These are phyloP conservation scores for Phoma herbarum DNA, from an alignment of 2,329 filamentous ascomycete genomes.

Conservation along the genomic window DNA sequence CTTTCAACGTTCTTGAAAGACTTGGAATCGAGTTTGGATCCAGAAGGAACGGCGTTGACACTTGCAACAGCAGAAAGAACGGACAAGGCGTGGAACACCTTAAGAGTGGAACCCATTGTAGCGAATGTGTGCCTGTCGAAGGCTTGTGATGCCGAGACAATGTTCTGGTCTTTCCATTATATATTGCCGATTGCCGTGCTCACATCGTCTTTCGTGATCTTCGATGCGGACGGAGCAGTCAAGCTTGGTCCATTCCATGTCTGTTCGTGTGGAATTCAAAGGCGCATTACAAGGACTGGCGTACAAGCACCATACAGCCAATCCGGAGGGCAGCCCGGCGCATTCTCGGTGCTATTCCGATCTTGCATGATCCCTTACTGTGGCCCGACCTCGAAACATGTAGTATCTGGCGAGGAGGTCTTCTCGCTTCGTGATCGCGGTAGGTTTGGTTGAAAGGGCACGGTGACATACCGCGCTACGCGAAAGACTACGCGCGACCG, in stretches of 20 bases:
- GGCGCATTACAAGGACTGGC: slow-evolving; percentile 1
- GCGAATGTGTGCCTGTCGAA: slow-evolving; percentile 20
- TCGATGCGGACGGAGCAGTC: slow-evolving; percentile 3
- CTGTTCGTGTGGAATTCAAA: slow-evolving; percentile 12
- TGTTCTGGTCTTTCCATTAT: slow-evolving; percentile 18
- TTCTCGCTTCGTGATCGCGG: slow-evolving; percentile 5
- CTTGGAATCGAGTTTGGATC: slow-evolving; percentile 17
- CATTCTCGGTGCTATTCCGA: slow-evolving; percentile 10
- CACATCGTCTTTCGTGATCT: background rate
- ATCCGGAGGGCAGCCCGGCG: slow-evolving; percentile 3
- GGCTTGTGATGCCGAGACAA: slow-evolving; percentile 20
- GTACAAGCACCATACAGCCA: background rate
- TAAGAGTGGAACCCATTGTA: slow-evolving; percentile 22
- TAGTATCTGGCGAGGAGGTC: slow-evolving; percentile 12
- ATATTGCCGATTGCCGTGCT: slow-evolving; percentile 3
- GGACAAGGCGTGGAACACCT: slow-evolving; percentile 23
- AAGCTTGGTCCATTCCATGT: slow-evolving; percentile 14
- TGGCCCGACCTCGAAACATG: slow-evolving; percentile 4
- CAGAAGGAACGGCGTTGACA: slow-evolving; percentile 15
- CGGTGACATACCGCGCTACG: slow-evolving; percentile 10
- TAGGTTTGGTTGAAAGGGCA: slow-evolving; percentile 5
- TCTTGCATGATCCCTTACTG: slow-evolving; percentile 7
- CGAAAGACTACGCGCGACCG: slow-evolving; percentile 5
- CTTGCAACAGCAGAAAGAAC: slow-evolving; percentile 17
- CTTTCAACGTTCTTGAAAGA: slow-evolving; percentile 16